Evolutionary conservation across 495 filamentous ascomycete genomes (phyloP), one percentile per base, ranked within the genome.

Genomic region (Clohesyomyces aquaticus): DNA sequence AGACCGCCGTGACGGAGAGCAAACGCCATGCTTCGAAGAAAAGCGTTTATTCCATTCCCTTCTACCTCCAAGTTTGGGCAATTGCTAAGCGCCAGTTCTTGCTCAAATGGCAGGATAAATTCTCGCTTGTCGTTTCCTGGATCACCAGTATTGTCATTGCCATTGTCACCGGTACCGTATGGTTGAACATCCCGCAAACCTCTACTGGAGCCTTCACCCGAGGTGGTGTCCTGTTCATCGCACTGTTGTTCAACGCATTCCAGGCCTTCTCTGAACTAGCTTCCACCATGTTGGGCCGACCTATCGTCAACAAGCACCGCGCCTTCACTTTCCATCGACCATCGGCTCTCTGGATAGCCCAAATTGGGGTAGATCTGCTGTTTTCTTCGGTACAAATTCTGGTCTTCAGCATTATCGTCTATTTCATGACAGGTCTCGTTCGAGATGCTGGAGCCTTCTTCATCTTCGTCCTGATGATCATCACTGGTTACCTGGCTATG

Each of bases 81-180:
- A 69, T 94, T 56, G 89, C 91, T 82, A 86, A 91, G 68, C 82
- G 91, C 0, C 91, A 96, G 70, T 93, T 89, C 71, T 77, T 89
- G 26, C 84, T 93, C 65, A 93, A 93, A 75, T 88, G 87, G 82
- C 89, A 93, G 69, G 91, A 96, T 69, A 87, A 87, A 51, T 89
- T 93, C 67, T 82, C 82, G 1, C 77, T 92, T n/a, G 77, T 80
- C 12, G 85, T 93, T 23, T 88, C 85, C 19, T 94, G 89, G 89
- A 74, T 88, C 45, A 88, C 90, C 4, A 85, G 83, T 62, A 87
- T 91, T 46, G 77, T 87, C 42, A 88, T 93, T 68, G 89, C 88
- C 11, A 86, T 93, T 57, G 82, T 93, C 10, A 76, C 91, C 2
- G 90, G 90, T 51, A 93, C 89, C 10, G 82, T 93, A 0, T 95